phyloP scores from a whole-genome alignment of 768 basidiomycete genomes.

The Pisolithus sp. region DNA sequence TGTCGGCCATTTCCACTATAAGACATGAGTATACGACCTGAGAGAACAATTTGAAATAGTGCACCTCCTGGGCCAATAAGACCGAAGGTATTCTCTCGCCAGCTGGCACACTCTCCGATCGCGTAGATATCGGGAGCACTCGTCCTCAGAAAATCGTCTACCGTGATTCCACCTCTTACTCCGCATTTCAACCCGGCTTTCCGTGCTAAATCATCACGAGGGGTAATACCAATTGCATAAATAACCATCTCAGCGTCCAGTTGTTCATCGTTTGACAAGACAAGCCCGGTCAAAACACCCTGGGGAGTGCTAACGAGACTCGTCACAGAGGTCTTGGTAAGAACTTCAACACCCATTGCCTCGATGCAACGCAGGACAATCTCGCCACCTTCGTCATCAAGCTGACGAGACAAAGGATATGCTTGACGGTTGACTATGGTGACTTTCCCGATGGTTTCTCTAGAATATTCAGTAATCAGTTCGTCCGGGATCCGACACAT shows the following conservation, averaged over 20 bases:
- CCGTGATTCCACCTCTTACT: slow-evolving; percentile 48
- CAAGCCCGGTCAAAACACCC: slow-evolving; percentile 41
- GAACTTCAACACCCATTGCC: slow-evolving; percentile 51
- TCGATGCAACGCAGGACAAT: slow-evolving; percentile 56
- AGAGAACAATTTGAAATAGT: not conserved
- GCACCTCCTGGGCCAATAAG: slow-evolving; percentile 65
- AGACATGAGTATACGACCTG: not conserved
- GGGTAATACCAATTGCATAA: slow-evolving; percentile 64
- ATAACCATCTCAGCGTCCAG: slow-evolving; percentile 51
- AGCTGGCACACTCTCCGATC: slow-evolving; percentile 71
- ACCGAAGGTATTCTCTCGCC: slow-evolving; percentile 63
- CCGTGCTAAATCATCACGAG: slow-evolving; percentile 62
- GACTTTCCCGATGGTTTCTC: slow-evolving; percentile 37
- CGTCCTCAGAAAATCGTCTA: slow-evolving; percentile 52
- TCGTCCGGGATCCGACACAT: not conserved
- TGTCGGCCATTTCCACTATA: slow-evolving; percentile 64
- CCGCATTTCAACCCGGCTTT: slow-evolving; percentile 45
- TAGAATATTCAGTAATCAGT: not conserved
- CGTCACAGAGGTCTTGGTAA: slow-evolving; percentile 36
- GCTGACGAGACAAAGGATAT: slow-evolving; percentile 53
- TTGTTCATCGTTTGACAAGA: slow-evolving; percentile 40
- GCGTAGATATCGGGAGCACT: slow-evolving; percentile 57
- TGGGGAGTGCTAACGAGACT: slow-evolving; percentile 33
- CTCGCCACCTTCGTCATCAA: slow-evolving; percentile 52
- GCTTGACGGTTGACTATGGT: slow-evolving; percentile 47